A percentile compares a stretch with the other conserved stretches of the same genome.
These are phyloP conservation scores for Gonapodya sp. DNA, from an alignment of 192 early-diverging fungal genomes.

Conservation along the genomic window DNA sequence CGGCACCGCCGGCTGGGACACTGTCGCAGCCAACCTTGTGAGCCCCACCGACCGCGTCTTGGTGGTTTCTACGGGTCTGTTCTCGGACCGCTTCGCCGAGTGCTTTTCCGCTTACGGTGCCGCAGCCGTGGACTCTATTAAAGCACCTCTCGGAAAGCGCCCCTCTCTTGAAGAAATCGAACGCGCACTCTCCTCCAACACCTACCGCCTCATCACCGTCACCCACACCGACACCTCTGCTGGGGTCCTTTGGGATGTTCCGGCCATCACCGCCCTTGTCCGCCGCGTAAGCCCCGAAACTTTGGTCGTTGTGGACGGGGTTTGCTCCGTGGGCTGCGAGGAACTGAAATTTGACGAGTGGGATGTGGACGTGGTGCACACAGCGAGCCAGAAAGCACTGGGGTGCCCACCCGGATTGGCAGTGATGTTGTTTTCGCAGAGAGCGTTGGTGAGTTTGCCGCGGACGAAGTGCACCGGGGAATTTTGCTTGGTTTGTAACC, in stretches of 20 bases:
- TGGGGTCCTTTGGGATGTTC: constrained; percentile 78
- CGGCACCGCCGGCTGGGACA: constrained; percentile 98
- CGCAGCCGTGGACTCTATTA: constrained; percentile 67
- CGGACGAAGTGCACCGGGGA: too few relatives aligned
- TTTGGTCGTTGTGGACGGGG: constrained; percentile 87
- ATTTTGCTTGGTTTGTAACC: too few relatives aligned
- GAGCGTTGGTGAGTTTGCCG: constrained; percentile 54
- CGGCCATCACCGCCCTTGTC: constrained; percentile 63
- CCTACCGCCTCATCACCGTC: constrained; percentile 79
- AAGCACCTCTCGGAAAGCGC: constrained; percentile 56
- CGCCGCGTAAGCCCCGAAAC: constrained; percentile 69
- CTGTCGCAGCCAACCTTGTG: constrained; percentile 80
- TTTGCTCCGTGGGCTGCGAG: constrained; percentile 91
- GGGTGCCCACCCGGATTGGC: constrained; percentile 90
- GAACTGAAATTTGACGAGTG: constrained; percentile 85
- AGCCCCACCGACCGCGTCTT: constrained; percentile 82
- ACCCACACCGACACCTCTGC: constrained; percentile 97
- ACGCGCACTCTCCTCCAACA: constrained; percentile 44
- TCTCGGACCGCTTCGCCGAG: constrained; percentile 89
- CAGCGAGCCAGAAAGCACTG: constrained; percentile 91
- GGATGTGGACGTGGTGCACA: constrained; percentile 84
- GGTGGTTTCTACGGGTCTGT: constrained; percentile 86
- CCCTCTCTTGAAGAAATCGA: constrained; percentile 59
- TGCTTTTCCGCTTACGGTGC: constrained; percentile 86
- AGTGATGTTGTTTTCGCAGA: constrained; percentile 72